These are phyloP conservation scores for Venturia carpophila DNA, from an alignment of 2,329 filamentous ascomycete species.

Conservation along the genomic window DNA sequence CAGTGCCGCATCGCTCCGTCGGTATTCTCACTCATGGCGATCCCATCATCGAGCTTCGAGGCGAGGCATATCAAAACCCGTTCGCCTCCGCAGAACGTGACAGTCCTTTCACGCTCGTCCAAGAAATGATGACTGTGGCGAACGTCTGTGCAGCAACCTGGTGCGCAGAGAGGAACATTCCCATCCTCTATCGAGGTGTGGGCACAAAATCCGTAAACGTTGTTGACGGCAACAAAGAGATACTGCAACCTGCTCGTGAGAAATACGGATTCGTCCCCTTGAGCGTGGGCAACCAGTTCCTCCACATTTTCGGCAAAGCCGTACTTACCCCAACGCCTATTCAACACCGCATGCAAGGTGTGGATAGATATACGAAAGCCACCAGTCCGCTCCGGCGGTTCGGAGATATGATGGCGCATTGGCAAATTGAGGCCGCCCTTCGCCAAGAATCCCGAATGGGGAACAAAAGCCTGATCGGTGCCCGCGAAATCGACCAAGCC, in stretches of 20 bases:
- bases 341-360: slow-evolving; percentile 44
- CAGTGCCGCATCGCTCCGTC: slow-evolving; percentile 19
- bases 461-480: neutral
- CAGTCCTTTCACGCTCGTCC: slow-evolving; percentile 22
- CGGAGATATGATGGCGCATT: slow-evolving; percentile 53
- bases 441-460: slow-evolving; percentile 39
- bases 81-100: slow-evolving; percentile 25
- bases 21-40: slow-evolving; percentile 35
- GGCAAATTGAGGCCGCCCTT: slow-evolving; percentile 56
- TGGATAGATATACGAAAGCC: slow-evolving; percentile 48
- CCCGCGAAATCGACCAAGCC: neutral
- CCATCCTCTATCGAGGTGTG: slow-evolving; percentile 42
- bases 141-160: slow-evolving; percentile 44
- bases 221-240: slow-evolving; percentile 20
- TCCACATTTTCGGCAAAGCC: slow-evolving; percentile 34
- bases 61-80: neutral
- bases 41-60: slow-evolving; percentile 30
- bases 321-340: slow-evolving; percentile 41
- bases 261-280: slow-evolving; percentile 31
- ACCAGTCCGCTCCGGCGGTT: slow-evolving; percentile 56
- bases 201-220: slow-evolving; percentile 23
- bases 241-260: slow-evolving; percentile 30
- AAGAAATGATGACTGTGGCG: slow-evolving; percentile 50
- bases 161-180: slow-evolving; percentile 45
- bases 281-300: slow-evolving; percentile 35